Conservation (phyloP, 139 green algal species). For the Gonium pectorale region DNA sequence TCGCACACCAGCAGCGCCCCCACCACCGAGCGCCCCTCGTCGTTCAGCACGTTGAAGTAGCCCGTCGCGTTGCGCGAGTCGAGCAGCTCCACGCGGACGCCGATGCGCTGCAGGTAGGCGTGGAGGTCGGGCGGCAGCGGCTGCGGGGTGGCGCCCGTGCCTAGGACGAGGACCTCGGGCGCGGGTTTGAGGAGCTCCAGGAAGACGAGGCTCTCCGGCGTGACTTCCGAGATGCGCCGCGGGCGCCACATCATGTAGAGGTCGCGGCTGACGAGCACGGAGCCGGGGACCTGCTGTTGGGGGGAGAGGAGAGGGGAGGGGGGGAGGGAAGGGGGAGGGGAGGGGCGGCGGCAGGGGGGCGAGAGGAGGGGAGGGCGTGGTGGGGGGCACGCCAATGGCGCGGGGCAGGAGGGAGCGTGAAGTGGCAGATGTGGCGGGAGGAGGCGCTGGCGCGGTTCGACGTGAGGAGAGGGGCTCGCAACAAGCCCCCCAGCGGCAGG, state of each 20-base stretch:
- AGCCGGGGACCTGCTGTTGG: conserved; percentile 53
- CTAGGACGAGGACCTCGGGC: conserved; percentile 67
- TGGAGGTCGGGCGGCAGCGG: conserved; percentile 51
- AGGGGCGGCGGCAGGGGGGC: too few species aligned
- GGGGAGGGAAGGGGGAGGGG: too few species aligned
- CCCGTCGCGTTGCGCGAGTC: conserved; percentile 78
- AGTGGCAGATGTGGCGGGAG: too few species aligned
- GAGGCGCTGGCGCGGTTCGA: too few species aligned
- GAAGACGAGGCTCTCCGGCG: conserved; percentile 50
- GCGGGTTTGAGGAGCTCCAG: conserved; percentile 57
- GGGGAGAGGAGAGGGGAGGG: neutral
- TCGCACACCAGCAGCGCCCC: conserved; percentile 69
- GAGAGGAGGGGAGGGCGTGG: too few species aligned
- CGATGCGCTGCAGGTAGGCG: conserved; percentile 43
- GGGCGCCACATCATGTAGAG: conserved; percentile 60
- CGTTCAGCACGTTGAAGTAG: conserved; percentile 85
- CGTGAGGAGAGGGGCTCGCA: too few species aligned
- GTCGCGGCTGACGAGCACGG: conserved; percentile 50
- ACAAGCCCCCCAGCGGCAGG: too few species aligned
- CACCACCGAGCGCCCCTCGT: conserved; percentile 78
- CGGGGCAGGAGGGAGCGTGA: too few species aligned
- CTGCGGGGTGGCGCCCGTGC: conserved; percentile 43
- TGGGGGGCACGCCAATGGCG: too few species aligned
- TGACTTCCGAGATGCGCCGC: conserved; percentile 53
- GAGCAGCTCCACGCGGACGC: conserved; percentile 69